Percentiles rank a stretch among this genome's conserved stretches.
Conservation (phyloP, 2,329 filamentous ascomycete genomes). For the Aureobasidium namibiae region DNA sequence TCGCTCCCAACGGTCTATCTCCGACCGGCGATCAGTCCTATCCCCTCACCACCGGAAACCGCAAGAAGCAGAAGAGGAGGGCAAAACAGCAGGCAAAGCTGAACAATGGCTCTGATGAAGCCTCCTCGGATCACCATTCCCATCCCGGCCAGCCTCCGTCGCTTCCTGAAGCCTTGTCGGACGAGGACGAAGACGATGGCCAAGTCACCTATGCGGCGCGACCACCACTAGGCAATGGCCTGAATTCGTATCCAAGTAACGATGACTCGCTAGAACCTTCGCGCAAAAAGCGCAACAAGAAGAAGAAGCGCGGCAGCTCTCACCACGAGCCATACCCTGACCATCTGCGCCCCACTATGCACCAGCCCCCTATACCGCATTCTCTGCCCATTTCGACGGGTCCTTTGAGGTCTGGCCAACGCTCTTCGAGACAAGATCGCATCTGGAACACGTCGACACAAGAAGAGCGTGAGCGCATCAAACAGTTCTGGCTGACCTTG, state of each 20-base stretch:
- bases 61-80: constrained; percentile 91
- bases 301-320: constrained; percentile 10
- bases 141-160: constrained; percentile 26
- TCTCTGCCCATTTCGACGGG: constrained; percentile 37
- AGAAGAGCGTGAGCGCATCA: constrained; percentile 93
- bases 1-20: constrained; percentile 9
- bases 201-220: constrained; percentile 22
- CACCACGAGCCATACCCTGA: background rate
- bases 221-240: constrained; percentile 34
- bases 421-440: constrained; percentile 54
- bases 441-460: constrained; percentile 96
- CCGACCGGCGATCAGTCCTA: constrained; percentile 14
- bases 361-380: constrained; percentile 28
- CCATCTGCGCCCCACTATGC: constrained; percentile 1
- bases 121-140: constrained; percentile 14
- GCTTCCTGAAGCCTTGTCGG: constrained; percentile 33
- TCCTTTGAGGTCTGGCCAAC: constrained; percentile 34
- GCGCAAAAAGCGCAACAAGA: constrained; percentile 17
- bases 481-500: constrained; percentile 93
- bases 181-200: constrained; percentile 35
- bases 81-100: constrained; percentile 68
- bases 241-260: constrained; percentile 14
- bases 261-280: background rate
- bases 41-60: constrained; percentile 55
- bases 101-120: constrained; percentile 13